Evolutionary conservation across 2,329 filamentous ascomycete genomes (phyloP).

Genomic region (Zymoseptoria ardabiliae): DNA sequence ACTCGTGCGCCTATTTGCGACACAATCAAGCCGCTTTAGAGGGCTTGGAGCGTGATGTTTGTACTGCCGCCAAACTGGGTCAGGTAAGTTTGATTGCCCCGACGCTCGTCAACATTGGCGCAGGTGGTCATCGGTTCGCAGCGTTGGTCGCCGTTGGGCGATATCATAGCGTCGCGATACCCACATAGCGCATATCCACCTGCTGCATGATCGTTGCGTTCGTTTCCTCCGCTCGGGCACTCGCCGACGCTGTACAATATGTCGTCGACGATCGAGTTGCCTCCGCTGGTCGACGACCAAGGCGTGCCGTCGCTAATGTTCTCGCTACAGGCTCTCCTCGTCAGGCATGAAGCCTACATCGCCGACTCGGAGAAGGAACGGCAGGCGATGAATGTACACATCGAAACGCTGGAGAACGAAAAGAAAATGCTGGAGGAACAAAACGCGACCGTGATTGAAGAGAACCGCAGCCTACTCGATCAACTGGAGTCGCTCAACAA

Average conservation of each 20-base stretch:
- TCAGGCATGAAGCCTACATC: constrained; percentile 91
- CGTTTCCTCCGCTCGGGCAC: neutral
- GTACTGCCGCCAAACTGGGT: constrained; percentile 76
- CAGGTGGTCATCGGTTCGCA: constrained; percentile 4
- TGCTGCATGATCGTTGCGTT: constrained; percentile 1
- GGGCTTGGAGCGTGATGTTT: constrained; percentile 78
- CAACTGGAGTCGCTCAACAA: constrained; percentile 80
- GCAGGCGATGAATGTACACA: constrained; percentile 60
- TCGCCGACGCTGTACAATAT: constrained; percentile 2
- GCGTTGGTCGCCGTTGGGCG: constrained; percentile 4
- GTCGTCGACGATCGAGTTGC: constrained; percentile 1
- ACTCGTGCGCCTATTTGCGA: constrained; percentile 70
- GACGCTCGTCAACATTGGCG: neutral
- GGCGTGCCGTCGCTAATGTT: constrained; percentile 57
- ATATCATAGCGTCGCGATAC: neutral
- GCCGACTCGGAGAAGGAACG: constrained; percentile 84
- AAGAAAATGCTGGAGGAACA: constrained; percentile 63
- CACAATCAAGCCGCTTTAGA: constrained; percentile 73
- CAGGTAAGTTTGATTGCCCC: constrained; percentile 60
- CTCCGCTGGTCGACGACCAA: neutral
- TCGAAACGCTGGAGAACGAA: constrained; percentile 65
- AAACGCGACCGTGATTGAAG: constrained; percentile 71
- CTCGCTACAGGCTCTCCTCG: constrained; percentile 74
- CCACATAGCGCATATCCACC: neutral
- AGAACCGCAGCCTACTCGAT: constrained; percentile 73